Conservation (phyloP, 1,284 basidiomycete genomes). For the Kwoniella shivajii region DNA sequence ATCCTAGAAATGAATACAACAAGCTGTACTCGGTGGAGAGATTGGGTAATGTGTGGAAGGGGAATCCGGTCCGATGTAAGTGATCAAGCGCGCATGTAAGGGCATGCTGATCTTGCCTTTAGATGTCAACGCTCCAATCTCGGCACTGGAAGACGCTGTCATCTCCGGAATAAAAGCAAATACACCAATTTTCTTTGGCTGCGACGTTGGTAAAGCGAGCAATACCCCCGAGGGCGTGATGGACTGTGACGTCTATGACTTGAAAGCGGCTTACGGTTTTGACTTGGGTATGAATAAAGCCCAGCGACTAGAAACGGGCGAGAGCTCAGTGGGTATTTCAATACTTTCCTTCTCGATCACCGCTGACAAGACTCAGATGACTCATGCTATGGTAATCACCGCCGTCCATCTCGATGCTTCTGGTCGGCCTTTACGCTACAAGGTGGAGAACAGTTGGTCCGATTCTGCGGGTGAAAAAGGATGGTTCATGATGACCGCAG, state of each 20-base stretch:
- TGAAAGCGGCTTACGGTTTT: conserved; percentile 71
- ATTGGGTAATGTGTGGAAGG: conserved; percentile 89
- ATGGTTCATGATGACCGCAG: conserved; percentile 87
- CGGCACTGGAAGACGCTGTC: conserved; percentile 76
- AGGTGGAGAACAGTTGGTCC: conserved; percentile 96
- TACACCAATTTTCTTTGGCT: conserved; percentile 91
- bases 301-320: conserved; percentile 73
- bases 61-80: conserved; percentile 76
- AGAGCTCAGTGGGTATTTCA: conserved; percentile 70
- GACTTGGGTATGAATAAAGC: conserved; percentile 71
- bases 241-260: conserved; percentile 81
- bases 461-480: conserved; percentile 78
- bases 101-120: conserved; percentile 10
- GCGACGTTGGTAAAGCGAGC: conserved; percentile 60
- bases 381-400: conserved; percentile 73
- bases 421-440: conserved; percentile 80
- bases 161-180: conserved; percentile 86
- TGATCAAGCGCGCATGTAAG: conserved; percentile 1
- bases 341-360: background rate
- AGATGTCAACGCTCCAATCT: conserved; percentile 88
- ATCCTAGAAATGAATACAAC: conserved; percentile 80
- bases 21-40: conserved; percentile 91
- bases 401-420: conserved; percentile 80
- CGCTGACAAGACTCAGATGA: conserved; percentile 22
- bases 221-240: conserved; percentile 68